phyloP scores from a whole-genome alignment of 129 eudicot genomes.

The Sambucus nigra region DNA sequence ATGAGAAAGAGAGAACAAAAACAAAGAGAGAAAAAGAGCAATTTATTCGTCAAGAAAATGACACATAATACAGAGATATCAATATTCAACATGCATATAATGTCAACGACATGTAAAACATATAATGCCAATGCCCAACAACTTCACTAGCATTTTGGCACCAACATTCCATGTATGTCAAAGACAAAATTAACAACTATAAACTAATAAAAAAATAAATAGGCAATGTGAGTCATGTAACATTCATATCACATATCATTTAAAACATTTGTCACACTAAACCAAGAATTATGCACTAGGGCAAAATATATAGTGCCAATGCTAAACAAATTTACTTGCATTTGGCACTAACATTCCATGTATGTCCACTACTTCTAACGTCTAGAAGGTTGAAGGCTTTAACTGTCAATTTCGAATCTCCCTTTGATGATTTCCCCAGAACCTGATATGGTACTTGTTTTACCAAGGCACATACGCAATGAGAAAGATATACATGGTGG shows the following conservation, averaged over 20 bases:
- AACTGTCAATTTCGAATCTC: not conserved
- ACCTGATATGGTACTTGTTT: too few species aligned
- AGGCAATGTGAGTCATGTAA: too few species aligned
- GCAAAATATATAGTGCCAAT: too few species aligned
- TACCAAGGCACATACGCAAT: too few species aligned
- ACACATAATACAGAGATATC: not conserved
- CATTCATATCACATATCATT: too few species aligned
- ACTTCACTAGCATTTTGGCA: not conserved
- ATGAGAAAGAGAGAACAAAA: constrained; percentile 9
- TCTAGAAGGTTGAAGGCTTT: not conserved
- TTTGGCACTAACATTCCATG: too few species aligned
- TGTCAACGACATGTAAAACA: not conserved
- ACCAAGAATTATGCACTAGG: too few species aligned
- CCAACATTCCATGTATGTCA: not conserved
- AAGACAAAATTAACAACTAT: too few species aligned
- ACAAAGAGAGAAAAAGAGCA: not conserved
- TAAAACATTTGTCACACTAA: too few species aligned
- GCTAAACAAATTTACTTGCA: too few species aligned
- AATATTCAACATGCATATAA: not conserved
- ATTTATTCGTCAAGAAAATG: not conserved
- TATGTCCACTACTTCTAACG: too few species aligned
- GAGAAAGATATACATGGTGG: not conserved
- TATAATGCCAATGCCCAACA: not conserved
- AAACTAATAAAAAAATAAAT: too few species aligned
- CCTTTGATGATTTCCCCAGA: not conserved